Percentiles rank a stretch among this genome's conserved stretches.
These are phyloP conservation scores for Mycena citricolor DNA, from an alignment of 1,284 basidiomycete genomes.

Conservation along the genomic window DNA sequence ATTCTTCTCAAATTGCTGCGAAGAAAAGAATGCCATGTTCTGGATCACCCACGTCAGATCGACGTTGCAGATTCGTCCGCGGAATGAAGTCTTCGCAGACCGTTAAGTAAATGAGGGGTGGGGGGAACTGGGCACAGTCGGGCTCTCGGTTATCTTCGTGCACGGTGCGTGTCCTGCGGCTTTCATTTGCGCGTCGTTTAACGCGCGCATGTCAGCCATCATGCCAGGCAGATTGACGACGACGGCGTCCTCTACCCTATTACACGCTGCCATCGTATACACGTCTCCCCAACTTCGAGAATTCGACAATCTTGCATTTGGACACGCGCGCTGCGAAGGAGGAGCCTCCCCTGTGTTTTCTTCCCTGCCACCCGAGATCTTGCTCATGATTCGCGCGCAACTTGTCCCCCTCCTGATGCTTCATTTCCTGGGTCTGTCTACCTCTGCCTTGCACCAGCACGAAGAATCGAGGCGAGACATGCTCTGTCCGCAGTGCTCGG, in stretches of 20 bases:
- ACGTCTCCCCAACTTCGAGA: constrained; percentile 43
- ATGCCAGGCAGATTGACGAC: constrained; percentile 24
- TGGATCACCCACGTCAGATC: constrained; percentile 9
- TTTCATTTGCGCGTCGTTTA: constrained; percentile 1
- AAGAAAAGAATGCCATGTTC: too few relatives aligned
- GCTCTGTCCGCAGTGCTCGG: constrained; percentile 45
- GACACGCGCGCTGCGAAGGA: constrained; percentile 14
- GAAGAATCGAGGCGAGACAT: constrained; percentile 40
- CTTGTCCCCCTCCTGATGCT: constrained; percentile 38
- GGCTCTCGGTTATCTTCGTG: not conserved
- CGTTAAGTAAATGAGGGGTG: constrained; percentile 3
- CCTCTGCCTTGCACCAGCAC: constrained; percentile 39
- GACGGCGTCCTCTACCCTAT: constrained; percentile 40
- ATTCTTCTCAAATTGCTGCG: too few relatives aligned
- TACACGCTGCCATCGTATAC: constrained; percentile 50
- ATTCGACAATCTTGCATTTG: constrained; percentile 37
- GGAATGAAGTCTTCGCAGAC: constrained; percentile 5
- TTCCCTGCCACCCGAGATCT: constrained; percentile 47
- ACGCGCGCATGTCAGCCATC: constrained; percentile 14
- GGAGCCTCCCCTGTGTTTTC: constrained; percentile 20
- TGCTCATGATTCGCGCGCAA: constrained; percentile 43
- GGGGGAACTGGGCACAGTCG: not conserved
- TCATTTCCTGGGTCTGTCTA: constrained; percentile 36
- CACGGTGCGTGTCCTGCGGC: not conserved
- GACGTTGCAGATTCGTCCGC: constrained; percentile 25